Conservation (phyloP, 73 alveolate species). For the Paraurostyla sp. region DNA sequence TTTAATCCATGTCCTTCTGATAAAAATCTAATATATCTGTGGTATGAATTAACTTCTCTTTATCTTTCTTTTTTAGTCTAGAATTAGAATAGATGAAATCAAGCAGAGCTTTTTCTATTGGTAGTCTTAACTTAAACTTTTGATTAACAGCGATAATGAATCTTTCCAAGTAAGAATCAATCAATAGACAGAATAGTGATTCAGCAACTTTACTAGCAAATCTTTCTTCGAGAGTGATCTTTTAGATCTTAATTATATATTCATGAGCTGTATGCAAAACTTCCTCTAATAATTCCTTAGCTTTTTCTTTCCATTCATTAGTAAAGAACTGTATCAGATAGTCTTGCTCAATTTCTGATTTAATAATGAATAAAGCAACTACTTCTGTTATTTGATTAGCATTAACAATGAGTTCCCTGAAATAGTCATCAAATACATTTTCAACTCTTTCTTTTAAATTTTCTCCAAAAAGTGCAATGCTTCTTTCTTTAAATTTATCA, state of each 20-base stretch:
- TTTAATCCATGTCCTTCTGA: conserved; percentile 15
- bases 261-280: conserved; percentile 10
- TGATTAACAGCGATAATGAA: conserved; percentile 32
- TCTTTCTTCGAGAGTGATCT: conserved; percentile 31
- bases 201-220: conserved; percentile 58
- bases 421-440: conserved; percentile 55
- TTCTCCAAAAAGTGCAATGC: background rate
- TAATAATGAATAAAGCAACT: conserved; percentile 12
- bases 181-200: conserved; percentile 13
- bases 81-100: conserved; percentile 17
- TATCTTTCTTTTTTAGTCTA: conserved; percentile 6
- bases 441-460: conserved; percentile 30
- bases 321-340: conserved; percentile 29
- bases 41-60: background rate
- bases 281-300: background rate
- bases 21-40: conserved; percentile 19
- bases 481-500: conserved; percentile 51
- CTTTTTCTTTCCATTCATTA: conserved; percentile 33
- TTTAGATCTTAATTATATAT: background rate
- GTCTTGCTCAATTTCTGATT: conserved; percentile 39
- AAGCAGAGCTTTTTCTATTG: conserved; percentile 21
- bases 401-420: conserved; percentile 12
- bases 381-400: conserved; percentile 32
- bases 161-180: conserved; percentile 46
- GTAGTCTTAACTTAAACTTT: background rate